phyloP scores from a whole-genome alignment of 441 rosid genomes.

The Adansonia grandidieri region DNA sequence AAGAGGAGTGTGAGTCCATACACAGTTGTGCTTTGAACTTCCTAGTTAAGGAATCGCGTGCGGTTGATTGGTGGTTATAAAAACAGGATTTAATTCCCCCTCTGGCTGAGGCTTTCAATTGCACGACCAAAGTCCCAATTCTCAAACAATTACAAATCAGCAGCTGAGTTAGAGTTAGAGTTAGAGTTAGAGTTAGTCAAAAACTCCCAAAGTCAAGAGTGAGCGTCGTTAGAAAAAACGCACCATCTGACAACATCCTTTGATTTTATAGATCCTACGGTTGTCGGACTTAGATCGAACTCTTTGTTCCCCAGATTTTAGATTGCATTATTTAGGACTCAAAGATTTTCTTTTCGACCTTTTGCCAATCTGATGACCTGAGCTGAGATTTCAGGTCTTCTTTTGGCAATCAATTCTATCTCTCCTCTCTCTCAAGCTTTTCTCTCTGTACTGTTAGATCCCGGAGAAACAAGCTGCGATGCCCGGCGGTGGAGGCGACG shows the following conservation, averaged over 20 bases:
- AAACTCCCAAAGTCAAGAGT: background rate
- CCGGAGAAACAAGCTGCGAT: constrained; percentile 32
- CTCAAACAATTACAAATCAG: background rate
- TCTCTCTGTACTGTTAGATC: constrained; percentile 18
- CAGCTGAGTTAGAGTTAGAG: background rate
- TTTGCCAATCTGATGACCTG: background rate
- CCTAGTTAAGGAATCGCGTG: background rate
- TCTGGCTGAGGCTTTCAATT: too few relatives aligned
- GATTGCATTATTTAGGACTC: background rate
- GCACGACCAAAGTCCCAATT: too few relatives aligned
- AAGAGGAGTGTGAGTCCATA: background rate
- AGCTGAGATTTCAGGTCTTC: background rate
- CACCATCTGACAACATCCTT: background rate
- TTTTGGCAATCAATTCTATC: background rate
- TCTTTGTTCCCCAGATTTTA: background rate
- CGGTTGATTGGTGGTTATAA: too few relatives aligned
- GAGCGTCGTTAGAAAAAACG: background rate
- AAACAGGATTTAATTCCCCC: too few relatives aligned
- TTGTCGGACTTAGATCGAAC: background rate
- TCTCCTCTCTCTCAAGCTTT: too few relatives aligned
- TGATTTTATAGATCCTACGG: background rate
- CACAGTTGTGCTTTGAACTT: background rate
- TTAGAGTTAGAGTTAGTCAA: background rate
- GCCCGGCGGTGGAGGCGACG: constrained; percentile 62
- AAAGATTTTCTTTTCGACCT: background rate